Conservation (phyloP, 768 basidiomycete species). For the Boletus rex-veris region DNA sequence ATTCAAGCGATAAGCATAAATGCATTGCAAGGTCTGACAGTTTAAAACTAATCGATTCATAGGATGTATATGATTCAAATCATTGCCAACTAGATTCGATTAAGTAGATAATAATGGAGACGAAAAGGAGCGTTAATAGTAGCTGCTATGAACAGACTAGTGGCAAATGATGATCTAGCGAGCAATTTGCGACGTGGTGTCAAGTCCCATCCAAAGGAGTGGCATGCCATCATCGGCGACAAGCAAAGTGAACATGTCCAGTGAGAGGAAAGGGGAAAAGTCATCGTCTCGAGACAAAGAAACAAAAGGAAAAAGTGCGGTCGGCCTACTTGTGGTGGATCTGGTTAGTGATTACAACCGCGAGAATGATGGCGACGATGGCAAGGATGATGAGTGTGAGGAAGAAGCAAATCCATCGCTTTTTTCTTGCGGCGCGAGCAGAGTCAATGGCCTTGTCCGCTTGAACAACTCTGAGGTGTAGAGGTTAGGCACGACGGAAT, state of each 20-base stretch:
- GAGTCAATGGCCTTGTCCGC: conserved; percentile 84
- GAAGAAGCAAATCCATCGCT: conserved; percentile 96
- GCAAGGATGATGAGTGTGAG: conserved; percentile 64
- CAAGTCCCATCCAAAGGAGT: conserved; percentile 23
- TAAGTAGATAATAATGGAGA: conserved; percentile 25
- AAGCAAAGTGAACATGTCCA: conserved; percentile 13
- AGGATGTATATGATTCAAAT: conserved; percentile 9
- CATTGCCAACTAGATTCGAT: conserved; percentile 26
- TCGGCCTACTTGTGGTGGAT: conserved; percentile 30
- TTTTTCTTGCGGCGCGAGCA: conserved; percentile 86
- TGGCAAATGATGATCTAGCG: conserved; percentile 9
- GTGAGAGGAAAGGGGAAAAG: not conserved
- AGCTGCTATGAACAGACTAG: not conserved
- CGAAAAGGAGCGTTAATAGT: conserved; percentile 16
- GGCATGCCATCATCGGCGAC: conserved; percentile 4
- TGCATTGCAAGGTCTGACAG: not conserved
- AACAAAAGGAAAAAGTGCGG: not conserved
- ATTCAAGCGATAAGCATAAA: too few species aligned
- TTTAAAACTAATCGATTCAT: conserved; percentile 6
- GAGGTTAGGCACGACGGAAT: not conserved
- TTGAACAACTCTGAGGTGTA: conserved; percentile 59
- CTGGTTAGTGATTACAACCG: conserved; percentile 50
- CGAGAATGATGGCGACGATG: conserved; percentile 61
- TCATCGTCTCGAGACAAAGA: not conserved
- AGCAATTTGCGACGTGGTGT: conserved; percentile 8